A percentile compares a stretch with the other conserved stretches of the same genome.
phyloP scores from a whole-genome alignment of 2,329 filamentous ascomycete species.

The Aspergillus tanneri region DNA sequence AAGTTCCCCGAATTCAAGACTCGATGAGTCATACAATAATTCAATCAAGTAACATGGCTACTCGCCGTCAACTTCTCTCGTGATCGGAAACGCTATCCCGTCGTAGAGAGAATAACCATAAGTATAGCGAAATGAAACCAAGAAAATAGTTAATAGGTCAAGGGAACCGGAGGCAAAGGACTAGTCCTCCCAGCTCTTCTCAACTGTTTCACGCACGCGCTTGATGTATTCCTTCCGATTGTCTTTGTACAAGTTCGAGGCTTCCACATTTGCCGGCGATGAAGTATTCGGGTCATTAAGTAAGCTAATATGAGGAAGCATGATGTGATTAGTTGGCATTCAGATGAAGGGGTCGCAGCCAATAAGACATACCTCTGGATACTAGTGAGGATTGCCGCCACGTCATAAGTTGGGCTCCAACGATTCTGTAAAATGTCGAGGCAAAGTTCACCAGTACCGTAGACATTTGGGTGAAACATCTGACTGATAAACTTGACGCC shows the following conservation, averaged over 20 bases:
- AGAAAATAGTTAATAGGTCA: not conserved
- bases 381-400: constrained; percentile 92
- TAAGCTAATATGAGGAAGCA: constrained; percentile 59
- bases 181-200: constrained; percentile 98
- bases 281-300: constrained; percentile 99
- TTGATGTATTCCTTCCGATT: constrained; percentile 96
- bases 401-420: constrained; percentile 98
- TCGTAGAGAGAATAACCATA: constrained; percentile 11
- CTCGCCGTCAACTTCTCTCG: constrained; percentile 7
- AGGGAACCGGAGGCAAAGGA: not conserved
- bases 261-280: constrained; percentile 95
- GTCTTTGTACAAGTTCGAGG: constrained; percentile 97
- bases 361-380: constrained; percentile 75
- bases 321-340: constrained; percentile 1
- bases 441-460: constrained; percentile 93
- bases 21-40: constrained; percentile 13
- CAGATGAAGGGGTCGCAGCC: not conserved
- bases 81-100: constrained; percentile 11
- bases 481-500: constrained; percentile 97
- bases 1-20: constrained; percentile 15
- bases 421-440: constrained; percentile 96
- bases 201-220: constrained; percentile 90
- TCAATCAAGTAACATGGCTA: constrained; percentile 8
- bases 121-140: constrained; percentile 2
- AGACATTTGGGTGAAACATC: constrained; percentile 99